Base-by-base conservation (phyloP, 179 eudicot species). In the Beta corolliflora region DNA sequence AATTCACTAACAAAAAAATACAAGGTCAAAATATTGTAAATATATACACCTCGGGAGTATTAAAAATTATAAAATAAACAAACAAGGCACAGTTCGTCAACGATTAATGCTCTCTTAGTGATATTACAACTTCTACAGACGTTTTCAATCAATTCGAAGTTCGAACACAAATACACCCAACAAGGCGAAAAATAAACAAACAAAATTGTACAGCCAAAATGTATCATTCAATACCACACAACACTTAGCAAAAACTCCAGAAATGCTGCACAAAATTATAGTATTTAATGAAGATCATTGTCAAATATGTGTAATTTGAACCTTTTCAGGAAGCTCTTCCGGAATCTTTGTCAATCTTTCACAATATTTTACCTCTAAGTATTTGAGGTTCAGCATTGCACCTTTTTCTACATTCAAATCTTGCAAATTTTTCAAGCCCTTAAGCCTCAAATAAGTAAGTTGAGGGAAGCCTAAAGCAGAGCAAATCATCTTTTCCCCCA, bases 351-450 rank as follows among this genome's bases (percentile, higher is more conserved):
- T 56, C 44, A 86, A 31, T 29, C 80, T 69, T 31, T 74, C 84
- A 77, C 88, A 86, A 78, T 71, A 25, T 71, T 78, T 77, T 9
- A 86, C 68, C 18, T 69, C 82, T 3, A 86, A 46, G 70, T 21
- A 25, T 23, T 56, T 50, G 0, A 86, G 84, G 14, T 31, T 67
- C 18, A 75, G 58, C 84, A 86, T 77, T 60, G 84, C 81, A 31
- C 84, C 77, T 53, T 81, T 44, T 45, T 81, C 79, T 45, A 83
- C 67, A 14, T 45, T 58, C 79, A 59, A 74, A 16, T 83, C 82
- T 69, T 78, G 82, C 2, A 86, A 50, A 45, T 71, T 83, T 73
- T 80, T 83, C 78, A 86, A 55, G 19, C 88, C 84, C 53, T 83
- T 67, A 53, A 83, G 84, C 58, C 86, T 78, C 45, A 86, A 45